Evolutionary conservation across 1,284 basidiomycete genomes (phyloP).

Genomic region (Cystobasidium slooffiae): DNA sequence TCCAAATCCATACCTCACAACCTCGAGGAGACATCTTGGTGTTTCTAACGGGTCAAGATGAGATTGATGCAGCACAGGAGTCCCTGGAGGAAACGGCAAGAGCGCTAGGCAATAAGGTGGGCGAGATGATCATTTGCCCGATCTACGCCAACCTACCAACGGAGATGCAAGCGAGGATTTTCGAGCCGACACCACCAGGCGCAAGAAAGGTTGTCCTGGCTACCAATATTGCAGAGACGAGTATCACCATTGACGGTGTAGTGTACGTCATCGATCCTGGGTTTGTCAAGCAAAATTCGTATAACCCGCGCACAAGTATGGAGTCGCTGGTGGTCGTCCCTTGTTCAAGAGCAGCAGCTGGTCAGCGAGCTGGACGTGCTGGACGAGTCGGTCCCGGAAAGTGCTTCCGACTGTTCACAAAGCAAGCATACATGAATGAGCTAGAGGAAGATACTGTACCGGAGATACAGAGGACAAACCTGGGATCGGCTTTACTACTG

Average conservation of each 20-base stretch:
- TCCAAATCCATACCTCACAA: conserved; percentile 98
- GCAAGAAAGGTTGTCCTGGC: conserved; percentile 96
- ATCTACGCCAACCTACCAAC: conserved; percentile 98
- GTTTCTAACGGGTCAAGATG: conserved; percentile 99
- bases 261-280: conserved; percentile 98
- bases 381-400: conserved; percentile 99
- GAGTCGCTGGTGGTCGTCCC: conserved; percentile 91
- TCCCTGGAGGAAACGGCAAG: conserved; percentile 93
- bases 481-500: conserved; percentile 64
- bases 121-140: conserved; percentile 91
- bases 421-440: conserved; percentile 68
- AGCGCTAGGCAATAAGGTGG: conserved; percentile 92
- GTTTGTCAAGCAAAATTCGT: conserved; percentile 96
- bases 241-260: conserved; percentile 95
- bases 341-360: conserved; percentile 95
- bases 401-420: conserved; percentile 80
- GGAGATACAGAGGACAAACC: conserved; percentile 64
- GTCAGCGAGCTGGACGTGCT: conserved; percentile 94
- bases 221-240: conserved; percentile 98
- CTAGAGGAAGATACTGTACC: conserved; percentile 67
- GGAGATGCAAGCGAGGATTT: conserved; percentile 99
- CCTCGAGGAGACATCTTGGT: conserved; percentile 98
- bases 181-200: conserved; percentile 95
- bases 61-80: conserved; percentile 93
- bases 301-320: conserved; percentile 96